A percentile compares a stretch with the other conserved stretches of the same genome.
These are phyloP conservation scores for Fraxinus xanthoxyloides DNA, from an alignment of 305 asterid species.

Conservation along the genomic window DNA sequence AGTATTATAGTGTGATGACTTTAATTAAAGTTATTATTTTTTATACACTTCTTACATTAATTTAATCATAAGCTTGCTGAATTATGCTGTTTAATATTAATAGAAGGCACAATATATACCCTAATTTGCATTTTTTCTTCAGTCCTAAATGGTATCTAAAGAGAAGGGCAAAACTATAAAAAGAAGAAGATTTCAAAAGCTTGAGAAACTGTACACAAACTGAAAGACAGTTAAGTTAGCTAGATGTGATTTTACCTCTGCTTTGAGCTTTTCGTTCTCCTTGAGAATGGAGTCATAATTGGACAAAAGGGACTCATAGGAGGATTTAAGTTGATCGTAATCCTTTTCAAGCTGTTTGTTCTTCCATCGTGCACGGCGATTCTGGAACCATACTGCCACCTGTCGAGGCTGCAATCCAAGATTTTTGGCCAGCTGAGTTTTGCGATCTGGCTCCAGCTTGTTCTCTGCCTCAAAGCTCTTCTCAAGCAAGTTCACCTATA, in stretches of 20 bases:
- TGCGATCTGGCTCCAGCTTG: conserved; percentile 96
- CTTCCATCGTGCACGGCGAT: conserved; percentile 99
- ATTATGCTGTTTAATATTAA: background rate
- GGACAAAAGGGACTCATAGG: conserved; percentile 72
- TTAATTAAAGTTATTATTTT: background rate
- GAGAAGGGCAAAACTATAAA: background rate
- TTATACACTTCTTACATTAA: background rate
- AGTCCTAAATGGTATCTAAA: background rate
- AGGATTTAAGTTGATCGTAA: conserved; percentile 76
- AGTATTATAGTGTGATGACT: background rate
- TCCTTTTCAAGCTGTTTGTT: conserved; percentile 90
- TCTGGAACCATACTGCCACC: conserved; percentile 99
- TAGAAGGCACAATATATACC: background rate
- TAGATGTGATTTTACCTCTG: conserved; percentile 54
- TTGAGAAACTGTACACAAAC: background rate
- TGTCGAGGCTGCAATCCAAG: conserved; percentile 91
- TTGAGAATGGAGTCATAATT: conserved; percentile 65
- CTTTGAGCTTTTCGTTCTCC: conserved; percentile 80
- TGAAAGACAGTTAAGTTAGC: background rate
- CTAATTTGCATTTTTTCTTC: background rate
- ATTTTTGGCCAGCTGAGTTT: conserved; percentile 83
- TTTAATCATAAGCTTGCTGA: background rate
- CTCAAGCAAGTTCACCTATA: conserved; percentile 87
- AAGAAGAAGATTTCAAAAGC: background rate
- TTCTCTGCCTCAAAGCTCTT: conserved; percentile 93